Evolutionary conservation across 2,329 filamentous ascomycete species (phyloP), one percentile per base, ranked within the genome.

Genomic region (Aspergillus sclerotialis): DNA sequence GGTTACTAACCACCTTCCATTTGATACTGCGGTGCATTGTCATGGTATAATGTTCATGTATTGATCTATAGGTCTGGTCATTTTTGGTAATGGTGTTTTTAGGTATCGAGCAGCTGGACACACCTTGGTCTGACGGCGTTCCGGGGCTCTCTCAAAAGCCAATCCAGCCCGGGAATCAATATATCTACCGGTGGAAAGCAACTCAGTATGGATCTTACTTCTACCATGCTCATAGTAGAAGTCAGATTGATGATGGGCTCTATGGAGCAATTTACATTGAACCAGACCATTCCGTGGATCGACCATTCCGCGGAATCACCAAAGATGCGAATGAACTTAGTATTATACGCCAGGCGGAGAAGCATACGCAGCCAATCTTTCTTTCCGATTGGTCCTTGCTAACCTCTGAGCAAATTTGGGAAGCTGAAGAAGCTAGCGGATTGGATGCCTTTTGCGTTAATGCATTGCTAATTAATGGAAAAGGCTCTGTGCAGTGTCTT

Each of bases 391-490:
- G 70, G 58, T 67, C 66, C 8, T 69, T 75, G 38, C 56, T 72
- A 10, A 72, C 69, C 0, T 77, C 73, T 0, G 49, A 61, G 2
- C 55, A 72, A 33, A 55, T 62, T 26, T 52, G 50, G 37, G 34
- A 36, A 0, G 49, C 44, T 19, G 49, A 60, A 35, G 26, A 48
- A 23, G 36, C 37, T 10, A 46, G 44, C 11, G 52, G 56, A 21
- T 41, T 53, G 19, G 57, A 69, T 4, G 61, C 72, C n/a, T 58
- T 67, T 0, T 80, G 77, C 56, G 72, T 72, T 45, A 76, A 80
- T 44, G 69, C 74, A 0, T 57, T 80, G 8, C 54, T 80, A 2
- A 58, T 80, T 33, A 80, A 81, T 35, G 76, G 76, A 21, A 73
- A 76, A 46, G 76, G 75, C 4, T 62, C 64, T 0, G 67, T 75